Percentiles rank a stretch among this genome's conserved stretches.
These are phyloP conservation scores for Chenopodium quinoa DNA, from an alignment of 148 eudicot genomes.

Conservation along the genomic window DNA sequence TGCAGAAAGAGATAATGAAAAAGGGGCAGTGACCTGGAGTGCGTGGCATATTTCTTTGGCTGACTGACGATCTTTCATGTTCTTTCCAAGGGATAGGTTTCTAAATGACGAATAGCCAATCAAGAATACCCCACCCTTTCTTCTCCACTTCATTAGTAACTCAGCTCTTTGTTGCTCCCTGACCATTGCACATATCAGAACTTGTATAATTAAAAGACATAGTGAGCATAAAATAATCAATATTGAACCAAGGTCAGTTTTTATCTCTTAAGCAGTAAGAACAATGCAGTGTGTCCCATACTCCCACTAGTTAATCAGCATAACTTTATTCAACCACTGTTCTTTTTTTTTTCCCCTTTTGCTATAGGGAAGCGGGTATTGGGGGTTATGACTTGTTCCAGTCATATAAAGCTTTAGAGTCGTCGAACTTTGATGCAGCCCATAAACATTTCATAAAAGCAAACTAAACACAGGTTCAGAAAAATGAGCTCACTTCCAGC, in stretches of 20 bases:
- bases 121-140: slow-evolving; percentile 84
- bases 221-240: background rate
- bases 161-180: slow-evolving; percentile 74
- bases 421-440: background rate
- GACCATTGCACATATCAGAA: slow-evolving; percentile 19
- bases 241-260: background rate
- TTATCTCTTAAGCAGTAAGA: background rate
- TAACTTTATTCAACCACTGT: background rate
- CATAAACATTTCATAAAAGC: background rate
- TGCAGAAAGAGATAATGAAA: background rate
- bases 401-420: background rate
- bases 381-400: background rate
- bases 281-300: background rate
- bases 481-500: background rate
- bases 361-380: background rate
- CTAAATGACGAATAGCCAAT: slow-evolving; percentile 85
- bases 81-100: slow-evolving; percentile 69
- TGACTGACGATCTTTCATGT: slow-evolving; percentile 58
- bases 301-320: background rate
- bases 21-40: slow-evolving; percentile 51
- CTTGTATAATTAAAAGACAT: slow-evolving; percentile 1
- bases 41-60: slow-evolving; percentile 58
- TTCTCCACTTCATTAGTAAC: slow-evolving; percentile 80
- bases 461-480: background rate
- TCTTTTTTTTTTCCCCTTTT: background rate